Base-by-base conservation (phyloP, 1,284 basidiomycete species). In the Ganoderma lingzhi region DNA sequence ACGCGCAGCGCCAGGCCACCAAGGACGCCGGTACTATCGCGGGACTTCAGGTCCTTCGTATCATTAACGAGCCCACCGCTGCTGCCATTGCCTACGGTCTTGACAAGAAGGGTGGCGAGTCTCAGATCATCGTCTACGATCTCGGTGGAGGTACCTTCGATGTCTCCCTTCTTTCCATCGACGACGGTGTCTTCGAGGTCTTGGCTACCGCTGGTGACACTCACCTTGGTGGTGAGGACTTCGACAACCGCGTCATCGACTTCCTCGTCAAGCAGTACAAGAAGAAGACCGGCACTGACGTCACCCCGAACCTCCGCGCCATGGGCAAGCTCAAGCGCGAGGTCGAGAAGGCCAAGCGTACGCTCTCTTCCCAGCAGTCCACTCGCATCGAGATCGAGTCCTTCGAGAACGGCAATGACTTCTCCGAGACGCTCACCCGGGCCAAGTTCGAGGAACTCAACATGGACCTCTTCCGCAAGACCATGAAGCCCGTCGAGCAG, bases 361-460 rank as follows among this genome's bases (percentile, higher is more conserved):
- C 96, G n/a, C 88, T 99, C 67, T 98, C 91, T 41, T 87, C 84
- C 77, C 91, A 93, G 81, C 90, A 91, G 86, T 87, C 85, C 68
- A 90, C 89, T 72, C 88, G 88, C 80, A 85, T 93, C 76, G 92
- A 94, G 79, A 92, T 93, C 74, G 92, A 94, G 81, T 85, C 87
- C 28, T 99, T 99, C 84, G 97, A 97, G 83, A 90, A 88, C 77
- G 97, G 97, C 77, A 96, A 98, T 79, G 97, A 99, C 86, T 96
- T 99, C 79, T 95, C 96, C 48, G 97, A 98, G 88, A 96, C 96
- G 17, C 89, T 99, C 56, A 99, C 97, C 70, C 92, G 97, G 70
- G 96, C 97, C 85, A 99, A 98, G 85, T 99, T 99, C 80, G 97
- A 99, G 84, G 97, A 99, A 83, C 87, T 99, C 77, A 98, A 98